Conservation (phyloP, 2,329 filamentous ascomycete genomes). For the Colletotrichum cuscutae region DNA sequence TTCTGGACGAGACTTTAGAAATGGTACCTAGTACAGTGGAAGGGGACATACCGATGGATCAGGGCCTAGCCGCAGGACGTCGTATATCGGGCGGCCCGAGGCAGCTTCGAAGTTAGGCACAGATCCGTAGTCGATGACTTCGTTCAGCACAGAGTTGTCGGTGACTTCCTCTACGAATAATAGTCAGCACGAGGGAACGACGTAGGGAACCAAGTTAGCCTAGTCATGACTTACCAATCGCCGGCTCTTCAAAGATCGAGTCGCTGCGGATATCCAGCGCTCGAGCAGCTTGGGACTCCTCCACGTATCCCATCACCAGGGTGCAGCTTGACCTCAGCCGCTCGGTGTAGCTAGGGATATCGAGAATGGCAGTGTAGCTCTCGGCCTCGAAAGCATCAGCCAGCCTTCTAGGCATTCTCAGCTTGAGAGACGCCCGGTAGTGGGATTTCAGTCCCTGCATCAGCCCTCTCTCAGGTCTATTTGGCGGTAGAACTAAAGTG, state of each 20-base stretch:
- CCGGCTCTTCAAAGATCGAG: slow-evolving; percentile 53
- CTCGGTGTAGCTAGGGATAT: slow-evolving; percentile 56
- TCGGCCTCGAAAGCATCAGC: slow-evolving; percentile 60
- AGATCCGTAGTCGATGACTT: slow-evolving; percentile 62
- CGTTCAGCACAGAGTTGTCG: slow-evolving; percentile 51
- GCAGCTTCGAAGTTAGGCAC: slow-evolving; percentile 59
- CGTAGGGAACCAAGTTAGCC: accelerated
- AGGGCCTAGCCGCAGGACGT: slow-evolving; percentile 61
- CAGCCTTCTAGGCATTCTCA: slow-evolving; percentile 54
- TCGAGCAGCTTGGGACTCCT: slow-evolving; percentile 59
- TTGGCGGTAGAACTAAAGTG: slow-evolving; percentile 45
- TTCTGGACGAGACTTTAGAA: slow-evolving; percentile 49
- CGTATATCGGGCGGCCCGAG: slow-evolving; percentile 50
- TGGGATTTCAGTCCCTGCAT: slow-evolving; percentile 56
- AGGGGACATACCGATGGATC: slow-evolving; percentile 56
- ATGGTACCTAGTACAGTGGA: background rate
- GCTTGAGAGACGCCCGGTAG: slow-evolving; percentile 57
- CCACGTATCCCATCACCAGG: slow-evolving; percentile 61
- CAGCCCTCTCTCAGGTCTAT: slow-evolving; percentile 41
- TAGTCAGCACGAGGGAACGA: slow-evolving; percentile 30
- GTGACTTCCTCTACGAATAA: slow-evolving; percentile 50
- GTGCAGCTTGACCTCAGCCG: slow-evolving; percentile 61
- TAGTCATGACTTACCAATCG: slow-evolving; percentile 54
- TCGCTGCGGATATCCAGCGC: slow-evolving; percentile 52
- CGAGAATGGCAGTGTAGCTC: slow-evolving; percentile 62